These are phyloP conservation scores for Microsporum ferrugineum DNA, from an alignment of 2,329 filamentous ascomycete species.

Conservation along the genomic window DNA sequence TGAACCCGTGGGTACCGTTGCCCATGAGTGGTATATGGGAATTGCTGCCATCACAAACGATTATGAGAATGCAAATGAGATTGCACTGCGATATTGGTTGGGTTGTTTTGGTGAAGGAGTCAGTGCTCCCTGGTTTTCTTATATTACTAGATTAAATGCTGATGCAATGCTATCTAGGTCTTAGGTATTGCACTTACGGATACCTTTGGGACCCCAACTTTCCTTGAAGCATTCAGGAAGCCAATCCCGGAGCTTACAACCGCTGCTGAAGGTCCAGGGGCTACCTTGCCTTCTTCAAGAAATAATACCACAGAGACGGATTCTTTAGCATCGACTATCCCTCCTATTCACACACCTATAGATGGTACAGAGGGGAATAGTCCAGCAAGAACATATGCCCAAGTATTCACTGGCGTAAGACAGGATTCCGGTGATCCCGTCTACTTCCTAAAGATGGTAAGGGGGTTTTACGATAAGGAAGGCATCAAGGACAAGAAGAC, in stretches of 20 bases:
- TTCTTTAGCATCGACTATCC: conserved; percentile 28
- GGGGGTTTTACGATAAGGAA: conserved; percentile 64
- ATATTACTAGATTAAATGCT: background rate
- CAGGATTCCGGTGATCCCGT: conserved; percentile 84
- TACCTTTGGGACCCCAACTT: conserved; percentile 86
- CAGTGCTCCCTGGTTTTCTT: conserved; percentile 15
- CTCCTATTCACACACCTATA: conserved; percentile 37
- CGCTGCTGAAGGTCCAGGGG: conserved; percentile 29
- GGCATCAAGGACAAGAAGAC: conserved; percentile 71
- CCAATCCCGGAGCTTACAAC: conserved; percentile 43
- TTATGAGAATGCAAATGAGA: conserved; percentile 74
- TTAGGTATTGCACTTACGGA: conserved; percentile 86
- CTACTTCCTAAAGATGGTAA: conserved; percentile 66
- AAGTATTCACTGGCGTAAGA: conserved; percentile 70
- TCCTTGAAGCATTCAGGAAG: conserved; percentile 71
- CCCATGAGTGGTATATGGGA: conserved; percentile 99
- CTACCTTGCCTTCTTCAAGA: conserved; percentile 30
- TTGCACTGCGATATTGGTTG: conserved; percentile 78
- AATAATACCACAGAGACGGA: conserved; percentile 30
- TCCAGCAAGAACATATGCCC: conserved; percentile 57
- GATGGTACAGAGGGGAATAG: conserved; percentile 25
- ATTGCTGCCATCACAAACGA: conserved; percentile 82
- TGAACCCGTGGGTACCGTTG: conserved; percentile 74
- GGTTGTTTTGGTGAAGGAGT: conserved; percentile 74
- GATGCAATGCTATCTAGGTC: conserved; percentile 35